These are phyloP conservation scores for Phaseolus coccineus DNA, from an alignment of 331 rosid species.

Conservation along the genomic window DNA sequence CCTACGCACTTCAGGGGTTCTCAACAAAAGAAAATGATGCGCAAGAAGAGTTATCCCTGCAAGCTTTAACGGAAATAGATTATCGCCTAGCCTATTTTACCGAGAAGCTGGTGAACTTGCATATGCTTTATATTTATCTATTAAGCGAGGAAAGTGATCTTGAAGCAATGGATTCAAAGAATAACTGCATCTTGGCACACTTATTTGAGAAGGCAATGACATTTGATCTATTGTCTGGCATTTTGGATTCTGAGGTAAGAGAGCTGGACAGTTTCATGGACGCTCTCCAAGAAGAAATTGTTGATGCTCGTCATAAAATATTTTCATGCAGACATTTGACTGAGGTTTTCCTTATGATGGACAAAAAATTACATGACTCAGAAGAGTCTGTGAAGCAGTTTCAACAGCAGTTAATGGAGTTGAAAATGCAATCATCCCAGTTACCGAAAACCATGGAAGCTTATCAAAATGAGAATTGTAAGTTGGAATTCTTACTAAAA, in stretches of 20 bases:
- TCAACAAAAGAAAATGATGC: slow-evolving; percentile 54
- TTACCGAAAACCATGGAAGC: slow-evolving; percentile 69
- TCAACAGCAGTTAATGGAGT: slow-evolving; percentile 69
- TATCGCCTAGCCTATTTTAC: slow-evolving; percentile 83
- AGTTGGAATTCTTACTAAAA: slow-evolving; percentile 47
- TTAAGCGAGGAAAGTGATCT: slow-evolving; percentile 78
- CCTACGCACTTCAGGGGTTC: slow-evolving; percentile 47
- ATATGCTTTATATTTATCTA: slow-evolving; percentile 67
- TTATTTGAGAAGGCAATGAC: slow-evolving; percentile 67
- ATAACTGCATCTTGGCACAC: slow-evolving; percentile 51
- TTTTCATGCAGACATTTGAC: slow-evolving; percentile 79
- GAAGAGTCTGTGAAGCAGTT: slow-evolving; percentile 77
- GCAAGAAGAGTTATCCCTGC: slow-evolving; percentile 58
- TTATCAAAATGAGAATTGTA: slow-evolving; percentile 65
- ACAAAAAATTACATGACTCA: slow-evolving; percentile 73
- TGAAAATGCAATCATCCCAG: slow-evolving; percentile 79
- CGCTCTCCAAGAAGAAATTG: slow-evolving; percentile 66
- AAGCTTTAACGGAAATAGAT: slow-evolving; percentile 73
- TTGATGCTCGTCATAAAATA: slow-evolving; percentile 68
- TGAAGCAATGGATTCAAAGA: slow-evolving; percentile 59
- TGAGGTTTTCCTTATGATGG: slow-evolving; percentile 60
- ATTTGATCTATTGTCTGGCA: slow-evolving; percentile 72
- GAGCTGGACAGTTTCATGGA: slow-evolving; percentile 84
- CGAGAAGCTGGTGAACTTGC: slow-evolving; percentile 83
- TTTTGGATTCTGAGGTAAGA: slow-evolving; percentile 88